Evolutionary conservation across 176 grass and related monocot genomes (phyloP).

Genomic region (Carex parvula): DNA sequence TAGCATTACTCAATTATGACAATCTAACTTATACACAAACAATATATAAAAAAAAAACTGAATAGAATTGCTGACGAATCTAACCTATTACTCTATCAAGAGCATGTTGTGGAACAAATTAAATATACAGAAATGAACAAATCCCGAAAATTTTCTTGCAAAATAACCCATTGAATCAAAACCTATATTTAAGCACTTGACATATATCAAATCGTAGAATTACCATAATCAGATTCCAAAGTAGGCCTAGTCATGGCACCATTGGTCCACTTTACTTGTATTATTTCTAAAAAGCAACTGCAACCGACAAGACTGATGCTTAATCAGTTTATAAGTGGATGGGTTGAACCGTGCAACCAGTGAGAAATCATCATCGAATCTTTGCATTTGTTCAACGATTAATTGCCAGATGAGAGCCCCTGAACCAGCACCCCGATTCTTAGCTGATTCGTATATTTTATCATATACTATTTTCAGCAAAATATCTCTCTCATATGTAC

Average conservation of each 20-base stretch:
- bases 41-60: not conserved
- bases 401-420: conserved; percentile 94
- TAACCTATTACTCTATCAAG: not conserved
- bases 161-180: too few relatives aligned
- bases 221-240: not conserved
- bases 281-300: conserved; percentile 41
- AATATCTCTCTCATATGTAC: conserved; percentile 48
- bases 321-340: conserved; percentile 62
- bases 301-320: conserved; percentile 65
- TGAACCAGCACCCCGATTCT: conserved; percentile 52
- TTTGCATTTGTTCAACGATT: conserved; percentile 65
- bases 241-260: not conserved
- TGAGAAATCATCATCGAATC: conserved; percentile 66
- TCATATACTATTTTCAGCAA: conserved; percentile 78
- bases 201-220: not conserved
- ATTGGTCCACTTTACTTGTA: conserved; percentile 7
- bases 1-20: not conserved
- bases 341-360: conserved; percentile 53
- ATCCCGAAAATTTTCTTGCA: not conserved
- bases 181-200: not conserved
- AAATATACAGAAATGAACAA: not conserved
- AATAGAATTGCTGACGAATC: not conserved
- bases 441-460: conserved; percentile 71
- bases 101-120: not conserved
- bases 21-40: not conserved